Conservation (phyloP, 176 grass and related monocot species). For the Zizania latifolia region DNA sequence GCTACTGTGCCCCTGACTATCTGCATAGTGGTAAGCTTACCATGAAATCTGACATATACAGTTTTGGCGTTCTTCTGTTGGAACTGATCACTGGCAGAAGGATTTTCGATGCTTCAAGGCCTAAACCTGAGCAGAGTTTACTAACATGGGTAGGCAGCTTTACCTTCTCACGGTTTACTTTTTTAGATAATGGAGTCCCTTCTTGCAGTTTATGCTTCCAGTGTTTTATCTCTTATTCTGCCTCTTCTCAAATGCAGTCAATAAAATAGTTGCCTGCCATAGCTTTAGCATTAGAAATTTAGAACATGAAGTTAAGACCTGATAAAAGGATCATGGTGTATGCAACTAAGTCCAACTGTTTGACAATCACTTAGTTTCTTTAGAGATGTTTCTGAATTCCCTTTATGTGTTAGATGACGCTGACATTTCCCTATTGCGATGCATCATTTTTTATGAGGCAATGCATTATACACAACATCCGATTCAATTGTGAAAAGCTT, state of each 20-base stretch:
- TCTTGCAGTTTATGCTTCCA: background rate
- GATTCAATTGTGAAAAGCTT: background rate
- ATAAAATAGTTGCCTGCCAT: background rate
- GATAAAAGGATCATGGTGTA: background rate
- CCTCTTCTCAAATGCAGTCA: background rate
- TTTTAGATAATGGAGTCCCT: too few species aligned
- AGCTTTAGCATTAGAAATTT: background rate
- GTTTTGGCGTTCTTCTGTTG: constrained; percentile 82
- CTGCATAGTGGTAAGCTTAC: constrained; percentile 77
- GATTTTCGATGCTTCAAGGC: constrained; percentile 63
- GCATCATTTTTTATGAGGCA: background rate
- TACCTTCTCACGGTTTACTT: background rate
- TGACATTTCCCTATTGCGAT: background rate
- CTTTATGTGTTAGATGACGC: background rate
- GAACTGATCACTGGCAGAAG: constrained; percentile 85
- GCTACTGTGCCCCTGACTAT: constrained; percentile 96
- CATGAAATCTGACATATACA: constrained; percentile 86
- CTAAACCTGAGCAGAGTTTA: constrained; percentile 51
- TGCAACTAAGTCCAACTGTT: background rate
- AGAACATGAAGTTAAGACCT: background rate
- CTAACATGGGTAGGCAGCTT: constrained; percentile 62
- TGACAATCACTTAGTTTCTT: background rate
- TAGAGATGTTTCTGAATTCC: background rate
- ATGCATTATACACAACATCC: background rate
- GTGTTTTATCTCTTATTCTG: background rate